Evolutionary conservation across 2,329 filamentous ascomycete genomes (phyloP), one percentile per base, ranked within the genome.

Genomic region (Decorospora gaudefroyi): DNA sequence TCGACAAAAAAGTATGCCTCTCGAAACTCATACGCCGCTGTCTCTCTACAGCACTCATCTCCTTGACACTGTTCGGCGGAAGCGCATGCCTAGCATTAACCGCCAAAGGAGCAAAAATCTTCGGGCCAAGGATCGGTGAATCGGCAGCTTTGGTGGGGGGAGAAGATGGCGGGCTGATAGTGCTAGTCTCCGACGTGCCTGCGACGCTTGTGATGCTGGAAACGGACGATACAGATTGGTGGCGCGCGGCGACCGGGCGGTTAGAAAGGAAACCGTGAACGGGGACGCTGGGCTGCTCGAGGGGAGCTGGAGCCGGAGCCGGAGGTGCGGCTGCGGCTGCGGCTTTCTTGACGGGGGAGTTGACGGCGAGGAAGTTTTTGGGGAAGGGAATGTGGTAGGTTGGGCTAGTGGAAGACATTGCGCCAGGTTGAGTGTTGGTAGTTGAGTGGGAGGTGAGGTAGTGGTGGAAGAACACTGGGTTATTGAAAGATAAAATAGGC

Each of bases 261-360:
- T 69, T 69, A 61, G 65, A 68, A 61, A 69, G 66, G 62, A 69
- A 69, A 47, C 53, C 55, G 61, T 69, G 64, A 55, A 55, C 39
- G 55, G 55, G 31, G 45, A 57, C 45, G 51, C 60, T 46, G 52
- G 56, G 28, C 49, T n/a, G n/a, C n/a, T 59, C 48, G 46, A 59
- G 34, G 51, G 55, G 42, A 44, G 42, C 28, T 41, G 33, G 35
- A 30, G 43, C n/a, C n/a, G n/a, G n/a, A n/a, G n/a, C n/a, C n/a
- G n/a, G n/a, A n/a, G n/a, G n/a, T n/a, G n/a, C 18, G 23, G 18
- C 22, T 26, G 30, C 15, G 27, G 30, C 26, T 22, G 27, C 21
- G 10, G 52, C 27, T 47, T 61, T 55, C 42, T 65, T 62, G 54
- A 53, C n/a, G 42, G 59, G 61, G 42, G 62, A 59, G 58, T 69